Evolutionary conservation across 768 basidiomycete species (phyloP), one percentile per base, ranked within the genome.

Genomic region (Leccinum rimulosum): DNA sequence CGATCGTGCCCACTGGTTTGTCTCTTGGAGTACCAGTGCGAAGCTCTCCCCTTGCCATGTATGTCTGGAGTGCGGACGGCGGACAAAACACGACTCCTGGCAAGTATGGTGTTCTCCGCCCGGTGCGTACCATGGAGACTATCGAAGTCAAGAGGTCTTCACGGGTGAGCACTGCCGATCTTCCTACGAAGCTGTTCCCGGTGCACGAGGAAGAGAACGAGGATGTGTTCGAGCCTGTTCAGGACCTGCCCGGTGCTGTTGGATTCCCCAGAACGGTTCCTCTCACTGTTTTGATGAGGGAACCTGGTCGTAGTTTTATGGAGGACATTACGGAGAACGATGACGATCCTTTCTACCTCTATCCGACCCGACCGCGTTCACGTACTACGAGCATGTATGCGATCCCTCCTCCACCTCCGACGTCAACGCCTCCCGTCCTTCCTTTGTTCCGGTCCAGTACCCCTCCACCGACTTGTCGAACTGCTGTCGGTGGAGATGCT

Each of bases 21-120:
- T 82, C 79, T 1, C 76, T 88, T 54, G 78, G 81, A 11, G 75
- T 73, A 49, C 85, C 86, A 0, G 70, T 77, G 61, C 74, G 67
- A 25, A 79, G 80, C 57, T 87, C 85, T 15, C 81, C 80, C 1
- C 77, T 88, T 25, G 77, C 77, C 5, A 67, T 66, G 55, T 67
- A 68, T 52, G 67, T 67, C 30, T 79, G 80, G 76, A 68, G 73
- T 30, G 69, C 71, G 2, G 75, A 76, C n/a, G 77, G 78, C n/a
- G 70, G 64, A 38, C 75, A 70, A 27, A 67, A 64, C 45, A 59
- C 59, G 30, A 59, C 56, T 14, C 55, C 54, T 2, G 52, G 59
- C 52, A 67, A 61, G 55, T 57, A 66, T 54, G 66, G 65, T 56
- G 59, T 55, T 22, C 60, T 73, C 22, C 66, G 33, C 2, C 48